Evolutionary conservation across 2,329 filamentous ascomycete genomes (phyloP), one percentile per base, ranked within the genome.

Genomic region (Chaetothyriales sp.): DNA sequence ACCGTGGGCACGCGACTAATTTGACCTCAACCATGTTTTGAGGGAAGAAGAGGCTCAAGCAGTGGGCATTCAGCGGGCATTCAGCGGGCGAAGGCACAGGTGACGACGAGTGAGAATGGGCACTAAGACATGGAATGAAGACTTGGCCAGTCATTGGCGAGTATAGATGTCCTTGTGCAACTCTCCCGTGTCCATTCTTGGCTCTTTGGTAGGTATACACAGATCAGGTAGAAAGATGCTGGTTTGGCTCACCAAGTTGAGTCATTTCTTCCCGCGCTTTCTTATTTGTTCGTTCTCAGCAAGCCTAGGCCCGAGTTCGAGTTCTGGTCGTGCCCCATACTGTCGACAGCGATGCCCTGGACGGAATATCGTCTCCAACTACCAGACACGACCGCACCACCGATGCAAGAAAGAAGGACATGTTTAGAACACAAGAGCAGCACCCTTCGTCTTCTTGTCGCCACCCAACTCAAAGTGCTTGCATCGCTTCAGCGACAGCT

Each of bases 371-470:
- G 33, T 40, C 33, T 40, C 13, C 33, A 40, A 5, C 33, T 40
- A 15, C 33, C 33, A 13, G 33, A 15, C 33, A 40, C 33, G 33
- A 15, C 33, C 33, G 33, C 10, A 40, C 33, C 33, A 40, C 33
- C 33, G 8, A 44, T 48, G 54, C 47, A 56, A 52, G 22, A 46
- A 56, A 52, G 22, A 46, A 22, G 5, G 18, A 43, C 48, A 49
- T 75, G 80, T 77, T 84, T 95, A 98, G 83, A 98, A 98, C 69
- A 98, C 92, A 70, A 98, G 83, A 76, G 92, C 92, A 68, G 92
- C 92, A 85, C 92, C 92, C 89, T 98, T 98, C 69, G 92, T 98
- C 88, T 98, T 98, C 89, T 98, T 98, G 85, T 98, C 92, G 83
- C 92, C 92, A 84, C 92, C 92, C 70, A 98, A 80, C 81, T 98